Evolutionary conservation across 371 early-diverging fungal species (phyloP).

Genomic region (Fennellomyces sp.): DNA sequence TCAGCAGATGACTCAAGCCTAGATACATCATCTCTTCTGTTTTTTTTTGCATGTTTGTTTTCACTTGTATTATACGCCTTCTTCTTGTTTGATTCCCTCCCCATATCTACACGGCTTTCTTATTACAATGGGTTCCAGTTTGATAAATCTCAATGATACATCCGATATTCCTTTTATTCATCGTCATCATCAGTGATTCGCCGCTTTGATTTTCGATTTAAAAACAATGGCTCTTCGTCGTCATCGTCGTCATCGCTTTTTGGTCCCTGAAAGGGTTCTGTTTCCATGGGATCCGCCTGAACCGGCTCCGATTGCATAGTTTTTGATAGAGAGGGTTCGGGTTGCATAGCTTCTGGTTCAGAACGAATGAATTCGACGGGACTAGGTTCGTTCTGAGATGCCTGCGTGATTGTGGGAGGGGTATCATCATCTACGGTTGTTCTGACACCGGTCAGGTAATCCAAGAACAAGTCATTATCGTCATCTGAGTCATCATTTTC

Average conservation of each 20-base stretch:
- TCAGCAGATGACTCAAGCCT: conserved; percentile 26
- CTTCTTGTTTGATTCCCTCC: background rate
- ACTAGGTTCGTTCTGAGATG: background rate
- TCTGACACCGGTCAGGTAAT: conserved; percentile 5
- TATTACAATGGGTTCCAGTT: background rate
- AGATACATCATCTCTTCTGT: conserved; percentile 4
- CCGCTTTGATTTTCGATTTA: background rate
- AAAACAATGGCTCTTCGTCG: conserved; percentile 12
- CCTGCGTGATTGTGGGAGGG: background rate
- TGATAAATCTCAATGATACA: background rate
- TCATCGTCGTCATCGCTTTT: conserved; percentile 7
- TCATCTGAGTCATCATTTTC: background rate
- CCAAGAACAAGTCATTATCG: conserved; percentile 10
- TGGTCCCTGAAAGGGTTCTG: background rate
- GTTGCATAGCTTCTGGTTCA: background rate
- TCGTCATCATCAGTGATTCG: background rate
- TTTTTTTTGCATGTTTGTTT: conserved; percentile 1
- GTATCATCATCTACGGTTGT: background rate
- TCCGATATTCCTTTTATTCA: background rate
- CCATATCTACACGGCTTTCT: background rate
- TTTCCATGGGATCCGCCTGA: background rate
- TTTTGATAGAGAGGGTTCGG: background rate
- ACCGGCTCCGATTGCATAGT: background rate
- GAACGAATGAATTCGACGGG: no score
- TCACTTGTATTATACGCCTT: conserved; percentile 8